Evolutionary conservation across 2,329 filamentous ascomycete species (phyloP).

Genomic region (Colletotrichum caudatum): DNA sequence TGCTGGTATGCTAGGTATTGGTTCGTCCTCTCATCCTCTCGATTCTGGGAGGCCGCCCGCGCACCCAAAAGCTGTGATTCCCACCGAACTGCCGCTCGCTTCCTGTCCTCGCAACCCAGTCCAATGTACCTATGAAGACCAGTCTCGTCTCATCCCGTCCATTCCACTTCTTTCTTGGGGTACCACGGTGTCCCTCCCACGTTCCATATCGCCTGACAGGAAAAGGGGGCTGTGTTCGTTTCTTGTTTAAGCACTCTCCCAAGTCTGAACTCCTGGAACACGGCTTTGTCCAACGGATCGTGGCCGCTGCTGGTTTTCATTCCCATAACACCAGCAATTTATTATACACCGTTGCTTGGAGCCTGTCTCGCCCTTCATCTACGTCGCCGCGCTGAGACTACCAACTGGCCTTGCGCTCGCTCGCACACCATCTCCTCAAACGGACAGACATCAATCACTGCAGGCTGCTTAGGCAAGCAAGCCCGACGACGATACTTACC

Average conservation of each 20-base stretch:
- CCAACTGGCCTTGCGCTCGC: slow-evolving; percentile 30
- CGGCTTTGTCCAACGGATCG: slow-evolving; percentile 17
- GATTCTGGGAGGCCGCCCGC: slow-evolving; percentile 18
- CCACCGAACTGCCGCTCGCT: neutral
- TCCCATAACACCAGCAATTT: neutral
- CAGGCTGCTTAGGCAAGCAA: neutral
- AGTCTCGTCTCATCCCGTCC: slow-evolving; percentile 30
- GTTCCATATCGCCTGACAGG: slow-evolving; percentile 36
- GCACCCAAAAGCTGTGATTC: slow-evolving; percentile 14
- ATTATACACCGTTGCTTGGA: neutral
- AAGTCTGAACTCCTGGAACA: slow-evolving; percentile 34
- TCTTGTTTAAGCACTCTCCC: slow-evolving; percentile 31
- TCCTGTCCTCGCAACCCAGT: neutral
- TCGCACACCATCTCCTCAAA: slow-evolving; percentile 34
- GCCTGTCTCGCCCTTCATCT: slow-evolving; percentile 17
- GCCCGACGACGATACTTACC: neutral
- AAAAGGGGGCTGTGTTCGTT: slow-evolving; percentile 42
- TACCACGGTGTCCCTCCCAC: slow-evolving; percentile 30
- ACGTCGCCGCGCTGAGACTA: slow-evolving; percentile 32
- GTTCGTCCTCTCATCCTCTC: slow-evolving; percentile 11
- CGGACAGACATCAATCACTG: slow-evolving; percentile 12
- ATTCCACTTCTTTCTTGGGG: slow-evolving; percentile 3
- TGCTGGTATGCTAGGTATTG: too few species aligned
- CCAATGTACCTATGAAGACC: too few species aligned
- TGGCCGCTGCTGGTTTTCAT: neutral